Percentiles rank a stretch among this genome's conserved stretches.
phyloP scores from a whole-genome alignment of 1,284 basidiomycete species.

The Phellinidium pouzarii region DNA sequence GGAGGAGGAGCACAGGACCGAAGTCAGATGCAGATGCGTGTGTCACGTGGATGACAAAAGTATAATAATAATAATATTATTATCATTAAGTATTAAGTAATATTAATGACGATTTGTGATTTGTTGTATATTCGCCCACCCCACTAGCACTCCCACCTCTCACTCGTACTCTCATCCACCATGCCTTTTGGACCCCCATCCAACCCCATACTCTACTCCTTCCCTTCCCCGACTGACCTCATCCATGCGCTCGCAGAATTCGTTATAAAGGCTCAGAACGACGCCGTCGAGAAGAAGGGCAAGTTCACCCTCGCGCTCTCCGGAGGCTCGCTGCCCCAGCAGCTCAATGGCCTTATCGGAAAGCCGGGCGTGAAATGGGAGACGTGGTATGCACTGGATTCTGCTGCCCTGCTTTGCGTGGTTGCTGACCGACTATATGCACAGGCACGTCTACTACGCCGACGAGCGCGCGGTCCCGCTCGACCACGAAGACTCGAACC shows the following conservation, averaged over 20 bases:
- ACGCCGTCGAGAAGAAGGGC: conserved; percentile 82
- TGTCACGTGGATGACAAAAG: too few relatives aligned
- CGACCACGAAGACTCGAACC: conserved; percentile 90
- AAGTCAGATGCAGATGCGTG: too few relatives aligned
- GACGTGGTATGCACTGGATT: conserved; percentile 70
- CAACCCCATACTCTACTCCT: conserved; percentile 73
- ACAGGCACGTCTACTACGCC: conserved; percentile 95
- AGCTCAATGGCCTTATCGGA: conserved; percentile 69
- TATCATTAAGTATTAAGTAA: too few relatives aligned
- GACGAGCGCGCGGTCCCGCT: conserved; percentile 96
- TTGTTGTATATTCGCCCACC: too few relatives aligned
- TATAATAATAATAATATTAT: too few relatives aligned
- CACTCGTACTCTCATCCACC: not conserved
- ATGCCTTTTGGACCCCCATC: conserved; percentile 39
- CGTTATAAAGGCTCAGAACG: conserved; percentile 83
- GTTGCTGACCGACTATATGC: not conserved
- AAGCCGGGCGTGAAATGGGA: conserved; percentile 85
- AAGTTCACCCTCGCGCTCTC: conserved; percentile 91
- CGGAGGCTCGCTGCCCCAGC: conserved; percentile 87
- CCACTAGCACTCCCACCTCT: not conserved
- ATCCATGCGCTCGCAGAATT: conserved; percentile 70
- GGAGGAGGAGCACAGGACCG: not conserved
- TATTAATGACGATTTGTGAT: too few relatives aligned
- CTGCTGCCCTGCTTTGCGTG: conserved; percentile 24
- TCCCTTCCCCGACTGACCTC: conserved; percentile 53